Base-by-base conservation (phyloP, 2,329 filamentous ascomycete species). In the Colletotrichum brevisporum region DNA sequence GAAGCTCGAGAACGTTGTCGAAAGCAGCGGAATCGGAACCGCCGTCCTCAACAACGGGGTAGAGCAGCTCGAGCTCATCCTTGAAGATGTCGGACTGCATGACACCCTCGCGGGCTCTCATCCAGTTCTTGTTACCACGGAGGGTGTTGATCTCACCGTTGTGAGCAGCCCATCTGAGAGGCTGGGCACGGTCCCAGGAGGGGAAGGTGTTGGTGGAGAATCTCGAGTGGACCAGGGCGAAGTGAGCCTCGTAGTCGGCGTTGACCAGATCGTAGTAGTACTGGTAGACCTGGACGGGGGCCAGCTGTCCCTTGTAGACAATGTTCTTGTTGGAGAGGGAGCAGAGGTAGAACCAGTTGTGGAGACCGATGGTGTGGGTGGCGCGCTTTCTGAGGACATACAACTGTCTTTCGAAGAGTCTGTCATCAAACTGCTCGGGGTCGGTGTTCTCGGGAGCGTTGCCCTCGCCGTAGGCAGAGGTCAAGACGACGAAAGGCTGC, bases 331-430 rank as follows among this genome's bases (percentile, higher is more conserved):
- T 98, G 81, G 91, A 96, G 74, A 98, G 85, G 57, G 94, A 97
- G 88, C 95, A 98, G 68, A 98, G 87, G 81, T 98, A 98, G 87
- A 98, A 98, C 95, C 95, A 98, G 82, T 98, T 98, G 83, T 97
- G 94, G 65, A 98, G 88, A 69, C 95, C 95, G 79, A 98, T 96
- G 76, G 94, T 92, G 85, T 98, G 94, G 55, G 95, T 97, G 62
- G 95, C 92, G 76, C 94, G 93, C 88, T 99, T 99, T 79, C 95
- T 92, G 75, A 99, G 89, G 71, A 98, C 88, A 81, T 95, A 99
- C 63, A 99, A 88, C 84, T 98, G 95, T 77, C 92, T 90, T 85
- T 98, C 96, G 80, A 98, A 98, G 71, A 89, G 88, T 74, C 90
- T 89, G 78, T 94, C 92, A 80, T 98, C 92, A 81, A 97, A 98